Evolutionary conservation across 139 green algal genomes (phyloP).

Genomic region (Astrephomene gubernaculifera): DNA sequence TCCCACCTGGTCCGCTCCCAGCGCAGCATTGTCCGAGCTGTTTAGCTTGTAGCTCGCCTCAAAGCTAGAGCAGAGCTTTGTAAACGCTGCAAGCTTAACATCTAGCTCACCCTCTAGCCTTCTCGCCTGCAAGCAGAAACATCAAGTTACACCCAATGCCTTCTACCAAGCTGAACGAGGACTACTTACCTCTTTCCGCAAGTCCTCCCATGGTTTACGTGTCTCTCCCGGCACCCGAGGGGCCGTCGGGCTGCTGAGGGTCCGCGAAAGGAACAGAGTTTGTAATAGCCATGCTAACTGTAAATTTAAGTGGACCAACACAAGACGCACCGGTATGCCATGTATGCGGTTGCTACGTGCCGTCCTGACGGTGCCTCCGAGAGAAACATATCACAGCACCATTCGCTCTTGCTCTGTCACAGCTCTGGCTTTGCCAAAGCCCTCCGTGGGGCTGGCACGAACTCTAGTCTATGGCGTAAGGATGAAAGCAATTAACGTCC

Average conservation of each 20-base stretch:
- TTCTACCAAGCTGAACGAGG: background rate
- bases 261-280: background rate
- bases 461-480: no score
- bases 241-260: background rate
- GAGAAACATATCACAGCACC: constrained; percentile 33
- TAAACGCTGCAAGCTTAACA: constrained; percentile 89
- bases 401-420: background rate
- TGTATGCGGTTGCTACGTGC: constrained; percentile 42
- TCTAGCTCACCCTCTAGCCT: constrained; percentile 95
- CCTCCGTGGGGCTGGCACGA: no score
- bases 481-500: no score
- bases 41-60: constrained; percentile 71
- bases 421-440: no score
- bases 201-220: constrained; percentile 64
- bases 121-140: constrained; percentile 71
- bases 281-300: no score
- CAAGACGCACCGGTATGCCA: constrained; percentile 28
- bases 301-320: background rate
- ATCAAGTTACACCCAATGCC: background rate
- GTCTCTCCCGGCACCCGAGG: constrained; percentile 12
- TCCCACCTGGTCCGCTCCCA: constrained; percentile 62
- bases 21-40: constrained; percentile 48
- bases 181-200: constrained; percentile 60
- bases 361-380: constrained; percentile 28
- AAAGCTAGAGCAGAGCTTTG: constrained; percentile 85